These are phyloP conservation scores for Seminavis robusta DNA, from an alignment of 108 stramenopile species.

Conservation along the genomic window DNA sequence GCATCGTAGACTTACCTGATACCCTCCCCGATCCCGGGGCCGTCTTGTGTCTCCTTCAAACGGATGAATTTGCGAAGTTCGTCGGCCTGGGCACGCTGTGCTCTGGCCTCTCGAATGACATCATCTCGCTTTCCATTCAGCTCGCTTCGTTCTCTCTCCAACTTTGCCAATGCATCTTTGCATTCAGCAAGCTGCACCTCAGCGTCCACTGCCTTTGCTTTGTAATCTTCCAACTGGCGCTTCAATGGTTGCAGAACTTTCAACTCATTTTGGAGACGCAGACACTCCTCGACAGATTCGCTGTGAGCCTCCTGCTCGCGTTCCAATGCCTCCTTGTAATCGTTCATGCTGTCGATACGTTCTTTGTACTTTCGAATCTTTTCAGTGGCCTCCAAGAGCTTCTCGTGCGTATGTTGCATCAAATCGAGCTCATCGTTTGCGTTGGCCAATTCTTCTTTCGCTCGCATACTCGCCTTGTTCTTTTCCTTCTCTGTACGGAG, in stretches of 20 bases:
- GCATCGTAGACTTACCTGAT: no score
- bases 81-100: constrained; percentile 61
- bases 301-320: constrained; percentile 78
- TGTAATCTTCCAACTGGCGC: constrained; percentile 78
- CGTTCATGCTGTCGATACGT: constrained; percentile 54
- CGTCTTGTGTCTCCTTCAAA: constrained; percentile 33
- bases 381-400: constrained; percentile 53
- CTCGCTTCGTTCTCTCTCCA: constrained; percentile 34
- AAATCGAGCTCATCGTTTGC: constrained; percentile 78
- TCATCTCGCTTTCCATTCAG: constrained; percentile 38
- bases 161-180: constrained; percentile 39
- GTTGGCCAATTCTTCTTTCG: constrained; percentile 45
- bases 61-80: constrained; percentile 45
- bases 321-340: constrained; percentile 65
- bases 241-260: constrained; percentile 56
- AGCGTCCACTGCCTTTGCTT: constrained; percentile 59
- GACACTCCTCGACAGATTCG: constrained; percentile 61
- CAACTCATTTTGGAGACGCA: constrained; percentile 71
- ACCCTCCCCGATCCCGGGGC: constrained; percentile 61
- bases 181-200: constrained; percentile 73
- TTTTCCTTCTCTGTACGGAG: constrained; percentile 27
- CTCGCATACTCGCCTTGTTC: constrained; percentile 18
- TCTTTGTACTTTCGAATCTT: constrained; percentile 62
- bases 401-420: constrained; percentile 48
- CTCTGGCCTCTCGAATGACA: constrained; percentile 27